A percentile compares a stretch with the other conserved stretches of the same genome.
These are phyloP conservation scores for Leishmania mexicana DNA, from an alignment of 208 protist genomes.

Conservation along the genomic window DNA sequence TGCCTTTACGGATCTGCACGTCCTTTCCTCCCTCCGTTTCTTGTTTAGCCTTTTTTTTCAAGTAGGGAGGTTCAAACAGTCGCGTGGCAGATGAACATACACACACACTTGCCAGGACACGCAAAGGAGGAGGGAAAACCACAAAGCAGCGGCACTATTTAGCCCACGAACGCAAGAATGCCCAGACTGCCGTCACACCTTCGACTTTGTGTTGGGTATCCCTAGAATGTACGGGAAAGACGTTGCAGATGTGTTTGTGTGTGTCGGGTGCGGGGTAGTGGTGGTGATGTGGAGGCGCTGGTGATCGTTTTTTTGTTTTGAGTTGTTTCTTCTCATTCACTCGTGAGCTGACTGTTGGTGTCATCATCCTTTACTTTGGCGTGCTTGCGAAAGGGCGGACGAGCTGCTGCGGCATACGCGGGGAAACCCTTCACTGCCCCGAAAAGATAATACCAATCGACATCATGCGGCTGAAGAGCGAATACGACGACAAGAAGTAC, in stretches of 20 bases:
- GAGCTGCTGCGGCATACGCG: background rate
- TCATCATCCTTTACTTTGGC: background rate
- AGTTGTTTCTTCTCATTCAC: conserved; percentile 11
- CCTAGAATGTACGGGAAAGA: background rate
- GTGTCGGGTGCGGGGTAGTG: no score
- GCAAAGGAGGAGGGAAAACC: background rate
- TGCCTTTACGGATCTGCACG: background rate
- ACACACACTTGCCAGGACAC: background rate
- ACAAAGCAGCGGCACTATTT: background rate
- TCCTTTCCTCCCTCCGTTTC: conserved; percentile 6
- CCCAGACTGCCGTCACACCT: background rate
- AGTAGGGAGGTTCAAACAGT: background rate
- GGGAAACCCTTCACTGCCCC: background rate
- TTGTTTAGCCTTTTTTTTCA: conserved; percentile 2
- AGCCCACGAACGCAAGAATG: background rate
- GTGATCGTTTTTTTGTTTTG: background rate
- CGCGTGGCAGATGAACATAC: background rate
- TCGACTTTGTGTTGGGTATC: background rate
- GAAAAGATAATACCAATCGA: background rate
- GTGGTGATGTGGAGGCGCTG: background rate
- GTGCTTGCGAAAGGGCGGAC: background rate
- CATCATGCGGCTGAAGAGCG: background rate
- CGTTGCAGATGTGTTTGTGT: background rate
- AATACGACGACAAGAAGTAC: background rate
- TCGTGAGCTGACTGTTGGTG: background rate